Base-by-base conservation (phyloP, 345 rosid species). In the Camelina sativa region DNA sequence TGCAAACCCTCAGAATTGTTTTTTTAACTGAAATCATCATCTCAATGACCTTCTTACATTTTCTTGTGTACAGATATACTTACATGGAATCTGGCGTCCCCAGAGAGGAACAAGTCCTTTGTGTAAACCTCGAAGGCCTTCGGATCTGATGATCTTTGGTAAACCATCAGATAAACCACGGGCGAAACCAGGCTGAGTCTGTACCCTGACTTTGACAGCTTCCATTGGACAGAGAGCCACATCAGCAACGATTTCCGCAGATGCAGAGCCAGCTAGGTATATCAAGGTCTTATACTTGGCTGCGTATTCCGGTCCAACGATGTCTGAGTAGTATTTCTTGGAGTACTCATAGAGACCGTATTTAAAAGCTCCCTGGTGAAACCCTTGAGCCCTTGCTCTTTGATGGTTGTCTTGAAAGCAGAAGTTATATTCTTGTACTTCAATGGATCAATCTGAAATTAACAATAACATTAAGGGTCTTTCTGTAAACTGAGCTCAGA, bases 1-100 rank as follows among this genome's bases (percentile, higher is more conserved):
- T 95, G 88, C 82, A 74, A 40, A 72, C 6, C 53, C 53, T 16
- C 48, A 25, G 5, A 0, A 13, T 48, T 7, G 28, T 15, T 71
- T 19, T 15, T 71, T 7, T 19, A 28, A 43, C 17, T 46, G 13
- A 43, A 5, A 66, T 4, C 8, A 4, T 65, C 69, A 41, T 46
- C 28, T 61, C 25, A 1, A 35, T 7, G 9, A 50, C 23, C 22
- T 22, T 25, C 28, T 20, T 16, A 17, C 10, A 30, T 55, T 30
- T 23, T 71, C 52, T 35, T 7, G 8, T 17, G 44, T 30, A 15
- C 28, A 6, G 20, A 25, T 13, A 78, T 89, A 88, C 25, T 1
- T 85, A 91, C 97, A 95, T 77, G 99, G 99, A 81, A 92, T 92
- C 82, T 95, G 99, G 41, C 99, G 92, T 54, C 97, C 99, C 97